Percentiles rank a stretch among this genome's conserved stretches.
Evolutionary conservation across 164 flowering plant genomes (phyloP).

Genomic region (Magnolia sinica): DNA sequence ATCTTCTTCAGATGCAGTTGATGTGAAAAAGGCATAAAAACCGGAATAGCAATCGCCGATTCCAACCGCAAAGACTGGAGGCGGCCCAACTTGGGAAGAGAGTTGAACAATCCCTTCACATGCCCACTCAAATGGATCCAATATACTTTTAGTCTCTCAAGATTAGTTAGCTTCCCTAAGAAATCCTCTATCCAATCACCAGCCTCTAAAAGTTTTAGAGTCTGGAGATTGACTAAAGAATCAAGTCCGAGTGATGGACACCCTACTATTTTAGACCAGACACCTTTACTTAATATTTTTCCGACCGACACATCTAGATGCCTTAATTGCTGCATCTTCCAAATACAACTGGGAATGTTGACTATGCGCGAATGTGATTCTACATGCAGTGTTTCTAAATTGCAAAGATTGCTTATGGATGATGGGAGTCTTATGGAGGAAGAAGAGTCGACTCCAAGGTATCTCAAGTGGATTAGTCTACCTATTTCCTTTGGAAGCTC

Average conservation of each 20-base stretch:
- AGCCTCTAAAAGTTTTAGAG: not conserved
- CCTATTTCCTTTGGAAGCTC: slow-evolving; percentile 1
- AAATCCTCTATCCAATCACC: not conserved
- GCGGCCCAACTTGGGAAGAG: not conserved
- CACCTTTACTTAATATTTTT: too few species aligned
- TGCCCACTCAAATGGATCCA: not conserved
- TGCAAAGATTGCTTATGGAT: not conserved
- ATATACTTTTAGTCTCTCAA: not conserved
- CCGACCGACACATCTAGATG: not conserved
- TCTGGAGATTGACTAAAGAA: not conserved
- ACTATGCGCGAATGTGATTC: too few species aligned
- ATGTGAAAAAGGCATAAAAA: not conserved
- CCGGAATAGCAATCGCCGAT: too few species aligned
- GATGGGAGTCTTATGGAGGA: not conserved
- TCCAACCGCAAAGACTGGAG: not conserved
- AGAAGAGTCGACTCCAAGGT: not conserved
- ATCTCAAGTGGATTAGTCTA: not conserved
- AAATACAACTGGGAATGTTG: not conserved
- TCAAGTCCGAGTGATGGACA: not conserved
- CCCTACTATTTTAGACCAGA: too few species aligned
- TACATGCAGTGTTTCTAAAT: not conserved
- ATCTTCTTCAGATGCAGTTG: not conserved
- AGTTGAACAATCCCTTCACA: not conserved
- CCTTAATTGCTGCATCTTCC: slow-evolving; percentile 2
- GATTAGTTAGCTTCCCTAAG: not conserved